Base-by-base conservation (phyloP, 2,329 filamentous ascomycete genomes). In the Amphichorda felina region DNA sequence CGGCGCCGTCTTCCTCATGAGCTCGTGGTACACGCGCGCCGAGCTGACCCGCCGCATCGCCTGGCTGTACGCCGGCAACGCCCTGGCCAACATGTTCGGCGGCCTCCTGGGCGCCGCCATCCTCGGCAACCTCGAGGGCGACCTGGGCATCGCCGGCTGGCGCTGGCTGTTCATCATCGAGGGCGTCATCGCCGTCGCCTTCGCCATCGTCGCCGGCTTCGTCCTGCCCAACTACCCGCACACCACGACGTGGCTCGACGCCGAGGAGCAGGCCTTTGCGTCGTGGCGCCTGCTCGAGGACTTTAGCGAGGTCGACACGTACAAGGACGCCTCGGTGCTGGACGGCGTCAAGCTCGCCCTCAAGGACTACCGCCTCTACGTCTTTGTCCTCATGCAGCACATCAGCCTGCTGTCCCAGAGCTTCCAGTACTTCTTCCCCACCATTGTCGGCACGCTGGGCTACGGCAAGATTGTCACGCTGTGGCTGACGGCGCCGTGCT, bases 361-460 rank as follows among this genome's bases (percentile, higher is more conserved):
- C 14, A 54, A 50, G 5, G 69, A 73, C 43, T 64, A 62, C 5
- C 59, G 65, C 2, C 53, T 73, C 0, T 74, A 70, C 41, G 41
- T 74, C 2, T 72, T 75, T 35, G 59, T 70, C 2, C 51, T 74
- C 16, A 51, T 75, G 3, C 69, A 75, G 45, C 70, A 73, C 38
- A 46, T 61, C n/a, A 66, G 59, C 22, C 42, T 72, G 13, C 51
- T 71, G 2, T 61, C 63, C 0, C 68, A 74, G 45, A 70, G 67
- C 1, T 77, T 79, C 45, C 71, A 75, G 31, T 78, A 78, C 47
- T 79, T 79, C 56, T 79, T 80, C 53, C 76, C 76, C 0, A 72
- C 66, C 0, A 75, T 81, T 28, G 70, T 79, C 1, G 63, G 72
- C 30, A 77, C 72, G 0, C 61, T 81, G 0, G 71, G 72, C 0